These are phyloP conservation scores for Zygnema circumcarinatum DNA, from an alignment of 139 green algal species.

Conservation along the genomic window DNA sequence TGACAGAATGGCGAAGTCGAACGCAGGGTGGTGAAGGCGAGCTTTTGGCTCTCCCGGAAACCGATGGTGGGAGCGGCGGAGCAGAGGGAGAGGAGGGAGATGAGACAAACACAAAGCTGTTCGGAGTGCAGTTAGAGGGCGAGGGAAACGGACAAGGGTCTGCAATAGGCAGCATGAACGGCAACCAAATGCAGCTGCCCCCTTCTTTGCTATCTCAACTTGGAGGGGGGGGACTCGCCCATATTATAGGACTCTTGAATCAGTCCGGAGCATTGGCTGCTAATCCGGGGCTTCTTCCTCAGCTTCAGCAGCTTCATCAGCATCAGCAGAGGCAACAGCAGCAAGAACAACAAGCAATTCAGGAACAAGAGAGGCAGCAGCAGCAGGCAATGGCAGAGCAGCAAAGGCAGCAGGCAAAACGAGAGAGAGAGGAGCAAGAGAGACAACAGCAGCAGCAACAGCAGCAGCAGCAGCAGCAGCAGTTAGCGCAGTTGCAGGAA, in stretches of 20 bases:
- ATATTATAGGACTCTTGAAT: not conserved
- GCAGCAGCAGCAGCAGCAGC: conserved; percentile 18
- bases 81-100: not conserved
- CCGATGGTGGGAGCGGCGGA: not conserved
- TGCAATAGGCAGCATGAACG: not conserved
- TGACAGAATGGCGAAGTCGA: no score
- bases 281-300: not conserved
- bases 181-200: not conserved
- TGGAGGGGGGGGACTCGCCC: not conserved
- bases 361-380: conserved; percentile 19
- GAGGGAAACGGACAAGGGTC: not conserved
- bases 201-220: conserved; percentile 3
- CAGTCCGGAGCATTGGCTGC: not conserved
- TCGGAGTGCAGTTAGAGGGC: conserved; percentile 16
- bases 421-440: conserved; percentile 9
- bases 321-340: conserved; percentile 48
- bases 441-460: not conserved
- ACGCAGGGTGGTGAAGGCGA: no score
- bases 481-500: not conserved
- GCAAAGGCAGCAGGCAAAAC: not conserved
- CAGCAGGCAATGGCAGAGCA: not conserved
- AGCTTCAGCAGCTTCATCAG: conserved; percentile 30
- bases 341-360: conserved; percentile 15
- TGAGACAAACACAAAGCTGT: conserved; percentile 22
- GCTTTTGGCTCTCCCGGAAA: conserved; percentile 21